Evolutionary conservation across 192 early-diverging fungal genomes (phyloP).

Genomic region (Dissophora ornata): DNA sequence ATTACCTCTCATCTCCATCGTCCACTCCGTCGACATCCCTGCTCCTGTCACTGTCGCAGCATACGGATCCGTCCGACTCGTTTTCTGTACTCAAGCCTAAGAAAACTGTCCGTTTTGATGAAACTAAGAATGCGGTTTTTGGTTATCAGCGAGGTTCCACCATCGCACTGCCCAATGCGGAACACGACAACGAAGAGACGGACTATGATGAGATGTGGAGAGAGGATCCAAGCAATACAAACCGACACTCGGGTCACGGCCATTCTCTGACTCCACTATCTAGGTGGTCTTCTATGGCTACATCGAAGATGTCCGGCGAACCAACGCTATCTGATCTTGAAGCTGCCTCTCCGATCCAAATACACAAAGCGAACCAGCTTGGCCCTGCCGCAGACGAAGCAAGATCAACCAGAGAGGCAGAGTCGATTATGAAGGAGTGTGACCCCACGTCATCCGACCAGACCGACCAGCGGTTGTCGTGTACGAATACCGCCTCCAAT

Average conservation of each 20-base stretch:
- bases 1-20: neutral
- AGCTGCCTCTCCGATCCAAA: neutral
- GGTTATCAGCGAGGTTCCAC: slow-evolving; percentile 2
- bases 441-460: too few species aligned
- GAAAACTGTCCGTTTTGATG: slow-evolving; percentile 28
- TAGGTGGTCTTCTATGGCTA: neutral
- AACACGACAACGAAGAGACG: neutral
- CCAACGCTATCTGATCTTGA: neutral
- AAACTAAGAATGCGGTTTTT: slow-evolving; percentile 21
- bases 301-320: neutral
- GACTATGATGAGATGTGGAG: neutral
- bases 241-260: too few species aligned
- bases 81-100: neutral
- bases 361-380: neutral
- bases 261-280: neutral
- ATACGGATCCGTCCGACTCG: neutral
- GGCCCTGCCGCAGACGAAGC: neutral
- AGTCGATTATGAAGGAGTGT: too few species aligned
- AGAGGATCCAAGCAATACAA: neutral
- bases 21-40: neutral
- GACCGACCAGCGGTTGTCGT: neutral
- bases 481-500: slow-evolving; percentile 8
- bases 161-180: neutral
- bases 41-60: neutral
- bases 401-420: too few species aligned